Evolutionary conservation across 179 eudicot species (phyloP).

Genomic region (Actinidia arguta): DNA sequence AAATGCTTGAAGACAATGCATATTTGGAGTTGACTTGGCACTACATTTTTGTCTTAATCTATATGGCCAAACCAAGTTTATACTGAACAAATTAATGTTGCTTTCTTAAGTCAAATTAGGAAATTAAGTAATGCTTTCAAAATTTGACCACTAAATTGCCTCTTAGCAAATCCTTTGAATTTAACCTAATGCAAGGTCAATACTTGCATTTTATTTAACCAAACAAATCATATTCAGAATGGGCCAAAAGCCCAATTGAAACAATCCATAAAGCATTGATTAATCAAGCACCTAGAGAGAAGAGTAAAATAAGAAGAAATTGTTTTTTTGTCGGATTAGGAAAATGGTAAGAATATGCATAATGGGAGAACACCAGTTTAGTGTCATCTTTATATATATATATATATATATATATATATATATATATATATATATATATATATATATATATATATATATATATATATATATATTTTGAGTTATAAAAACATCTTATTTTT

Average conservation of each 20-base stretch:
- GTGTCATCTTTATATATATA: too few species aligned
- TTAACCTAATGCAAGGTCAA: neutral
- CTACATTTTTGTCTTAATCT: neutral
- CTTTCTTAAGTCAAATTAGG: neutral
- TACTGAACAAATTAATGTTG: neutral
- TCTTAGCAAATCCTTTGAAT: neutral
- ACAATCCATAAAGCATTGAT: neutral
- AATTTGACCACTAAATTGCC: neutral
- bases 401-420: too few species aligned
- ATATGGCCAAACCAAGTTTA: neutral
- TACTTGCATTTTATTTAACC: neutral
- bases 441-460: too few species aligned
- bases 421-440: too few species aligned
- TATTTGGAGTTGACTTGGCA: constrained; percentile 4
- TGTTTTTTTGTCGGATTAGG: neutral
- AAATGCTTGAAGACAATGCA: neutral
- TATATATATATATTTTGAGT: too few species aligned
- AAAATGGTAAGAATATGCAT: too few species aligned
- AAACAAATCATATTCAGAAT: neutral
- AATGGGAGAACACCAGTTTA: too few species aligned
- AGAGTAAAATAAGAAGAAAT: neutral
- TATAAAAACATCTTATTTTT: too few species aligned
- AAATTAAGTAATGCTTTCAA: neutral
- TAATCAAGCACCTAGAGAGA: neutral
- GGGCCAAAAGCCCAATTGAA: neutral